phyloP scores from a whole-genome alignment of 345 rosid genomes.

The Pelargonium nanum region DNA sequence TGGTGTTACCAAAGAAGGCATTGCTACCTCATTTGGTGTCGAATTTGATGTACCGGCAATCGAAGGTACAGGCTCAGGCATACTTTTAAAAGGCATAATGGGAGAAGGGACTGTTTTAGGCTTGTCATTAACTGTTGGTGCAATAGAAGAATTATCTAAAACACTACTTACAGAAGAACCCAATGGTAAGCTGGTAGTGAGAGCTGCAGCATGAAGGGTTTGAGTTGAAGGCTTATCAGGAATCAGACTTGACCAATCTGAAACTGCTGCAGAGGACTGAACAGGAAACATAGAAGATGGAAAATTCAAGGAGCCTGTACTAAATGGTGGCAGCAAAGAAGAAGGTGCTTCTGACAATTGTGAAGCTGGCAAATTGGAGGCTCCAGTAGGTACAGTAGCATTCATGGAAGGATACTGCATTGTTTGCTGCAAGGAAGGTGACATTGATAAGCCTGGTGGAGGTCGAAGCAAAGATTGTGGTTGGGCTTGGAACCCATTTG shows the following conservation, averaged over 20 bases:
- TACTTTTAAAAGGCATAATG: neutral
- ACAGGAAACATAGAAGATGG: neutral
- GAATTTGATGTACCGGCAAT: constrained; percentile 6
- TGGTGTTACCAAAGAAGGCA: constrained; percentile 15
- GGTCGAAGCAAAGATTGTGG: constrained; percentile 12
- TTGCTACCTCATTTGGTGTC: constrained; percentile 1
- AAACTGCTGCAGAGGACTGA: constrained; percentile 3
- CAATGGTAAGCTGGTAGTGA: constrained; percentile 3
- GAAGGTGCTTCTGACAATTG: constrained; percentile 3
- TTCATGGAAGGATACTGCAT: constrained; percentile 3
- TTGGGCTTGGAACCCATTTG: constrained; percentile 3
- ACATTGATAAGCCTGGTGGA: constrained; percentile 2
- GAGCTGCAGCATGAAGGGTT: neutral
- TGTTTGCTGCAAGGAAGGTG: constrained; percentile 8
- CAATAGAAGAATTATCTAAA: neutral
- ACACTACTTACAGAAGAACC: constrained; percentile 1
- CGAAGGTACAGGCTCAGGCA: constrained; percentile 2
- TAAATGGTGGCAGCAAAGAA: constrained; percentile 7
- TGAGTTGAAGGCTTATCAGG: constrained; percentile 2
- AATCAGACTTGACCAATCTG: constrained; percentile 1
- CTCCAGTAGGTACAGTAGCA: constrained; percentile 5
- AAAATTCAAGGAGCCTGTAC: neutral
- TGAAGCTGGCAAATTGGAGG: constrained; percentile 4
- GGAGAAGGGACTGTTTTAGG: constrained; percentile 4
- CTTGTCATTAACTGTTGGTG: neutral